These are phyloP conservation scores for Lachancea sp. DNA, from an alignment of 805 yeast genomes.

Conservation along the genomic window DNA sequence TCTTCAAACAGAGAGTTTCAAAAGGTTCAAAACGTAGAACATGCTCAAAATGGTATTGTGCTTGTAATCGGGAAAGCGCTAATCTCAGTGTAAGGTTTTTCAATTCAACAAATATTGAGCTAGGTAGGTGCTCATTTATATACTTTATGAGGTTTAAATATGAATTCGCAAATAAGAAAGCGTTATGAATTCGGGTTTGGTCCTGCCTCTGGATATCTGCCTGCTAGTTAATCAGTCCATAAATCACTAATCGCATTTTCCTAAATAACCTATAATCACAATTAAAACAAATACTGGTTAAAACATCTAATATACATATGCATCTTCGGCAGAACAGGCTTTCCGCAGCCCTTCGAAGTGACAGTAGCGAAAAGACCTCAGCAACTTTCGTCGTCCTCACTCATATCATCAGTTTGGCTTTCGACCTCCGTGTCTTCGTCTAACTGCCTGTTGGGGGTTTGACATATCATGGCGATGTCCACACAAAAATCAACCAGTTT, in stretches of 20 bases:
- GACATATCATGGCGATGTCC: constrained; percentile 15
- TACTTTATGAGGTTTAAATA: no score
- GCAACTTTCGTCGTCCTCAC: constrained; percentile 13
- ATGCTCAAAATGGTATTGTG: constrained; percentile 42
- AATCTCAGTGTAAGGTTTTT: constrained; percentile 15
- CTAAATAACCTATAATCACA: neutral
- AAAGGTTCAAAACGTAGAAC: constrained; percentile 32
- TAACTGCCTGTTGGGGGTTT: constrained; percentile 5
- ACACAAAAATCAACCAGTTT: constrained; percentile 29
- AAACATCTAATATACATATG: constrained; percentile 16
- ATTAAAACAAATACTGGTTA: neutral
- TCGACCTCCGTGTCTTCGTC: constrained; percentile 9
- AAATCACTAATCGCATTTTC: no score
- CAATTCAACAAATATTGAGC: no score
- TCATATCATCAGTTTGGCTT: constrained; percentile 18
- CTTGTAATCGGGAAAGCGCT: constrained; percentile 36
- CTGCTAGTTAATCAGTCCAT: no score
- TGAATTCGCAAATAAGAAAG: no score
- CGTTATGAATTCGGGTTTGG: no score
- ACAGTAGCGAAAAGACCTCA: neutral
- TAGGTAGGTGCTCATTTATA: no score
- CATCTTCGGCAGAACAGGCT: constrained; percentile 4
- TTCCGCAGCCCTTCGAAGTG: neutral
- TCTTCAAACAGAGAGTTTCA: constrained; percentile 33
- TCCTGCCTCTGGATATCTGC: no score